phyloP scores from a whole-genome alignment of 768 basidiomycete species.

The Phylloporus sp. region DNA sequence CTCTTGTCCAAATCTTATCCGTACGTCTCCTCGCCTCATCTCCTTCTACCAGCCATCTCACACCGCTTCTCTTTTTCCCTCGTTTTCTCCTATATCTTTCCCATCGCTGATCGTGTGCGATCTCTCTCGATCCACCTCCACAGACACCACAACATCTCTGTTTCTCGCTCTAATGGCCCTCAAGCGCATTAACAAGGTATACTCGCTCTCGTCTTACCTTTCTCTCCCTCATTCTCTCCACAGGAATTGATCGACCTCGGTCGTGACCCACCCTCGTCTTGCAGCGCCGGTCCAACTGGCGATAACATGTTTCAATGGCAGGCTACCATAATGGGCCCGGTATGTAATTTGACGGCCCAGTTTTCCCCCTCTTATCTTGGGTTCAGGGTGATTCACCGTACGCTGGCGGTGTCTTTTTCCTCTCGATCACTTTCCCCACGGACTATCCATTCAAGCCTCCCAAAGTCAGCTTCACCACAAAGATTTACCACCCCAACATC shows the following conservation, averaged over 20 bases:
- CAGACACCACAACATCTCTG: slow-evolving; percentile 14
- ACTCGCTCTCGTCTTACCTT: not conserved
- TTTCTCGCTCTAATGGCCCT: slow-evolving; percentile 65
- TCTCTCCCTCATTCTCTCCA: slow-evolving; percentile 9
- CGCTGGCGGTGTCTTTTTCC: slow-evolving; percentile 98
- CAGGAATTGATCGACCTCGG: slow-evolving; percentile 99
- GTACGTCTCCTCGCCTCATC: slow-evolving; percentile 7
- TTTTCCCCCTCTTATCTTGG: slow-evolving; percentile 16
- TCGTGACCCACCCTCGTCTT: slow-evolving; percentile 98
- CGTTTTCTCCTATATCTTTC: not conserved
- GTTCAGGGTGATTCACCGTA: slow-evolving; percentile 93
- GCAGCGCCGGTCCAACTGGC: slow-evolving; percentile 96
- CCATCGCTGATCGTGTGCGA: slow-evolving; percentile 34
- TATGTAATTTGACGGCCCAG: slow-evolving; percentile 39
- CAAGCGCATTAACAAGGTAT: slow-evolving; percentile 99
- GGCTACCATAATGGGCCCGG: slow-evolving; percentile 99
- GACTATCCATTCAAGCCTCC: slow-evolving; percentile 99
- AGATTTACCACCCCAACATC: slow-evolving; percentile 99
- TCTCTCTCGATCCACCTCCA: slow-evolving; percentile 23
- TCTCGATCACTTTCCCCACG: slow-evolving; percentile 87
- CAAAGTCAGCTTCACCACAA: slow-evolving; percentile 99
- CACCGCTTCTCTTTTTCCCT: not conserved
- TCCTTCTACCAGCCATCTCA: no score
- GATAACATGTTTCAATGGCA: slow-evolving; percentile 99
- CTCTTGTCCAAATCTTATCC: not conserved